Conservation (phyloP, 1,139 yeast species). For the Saccharomyces hybrid region DNA sequence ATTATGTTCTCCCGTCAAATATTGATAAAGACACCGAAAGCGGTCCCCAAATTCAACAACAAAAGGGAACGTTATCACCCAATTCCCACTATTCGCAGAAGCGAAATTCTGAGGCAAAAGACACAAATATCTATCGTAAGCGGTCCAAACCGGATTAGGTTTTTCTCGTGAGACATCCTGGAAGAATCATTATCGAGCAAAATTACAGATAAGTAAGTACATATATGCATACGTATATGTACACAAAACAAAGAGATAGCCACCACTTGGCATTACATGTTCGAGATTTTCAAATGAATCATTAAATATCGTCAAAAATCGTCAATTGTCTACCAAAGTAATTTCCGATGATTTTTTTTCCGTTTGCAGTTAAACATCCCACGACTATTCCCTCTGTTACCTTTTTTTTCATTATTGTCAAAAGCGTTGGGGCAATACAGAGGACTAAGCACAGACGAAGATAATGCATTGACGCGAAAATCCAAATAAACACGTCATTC, state of each 20-base stretch:
- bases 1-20: constrained; percentile 12
- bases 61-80: background rate
- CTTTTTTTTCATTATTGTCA: too few species aligned
- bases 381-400: too few species aligned
- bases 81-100: background rate
- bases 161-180: background rate
- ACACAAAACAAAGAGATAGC: background rate
- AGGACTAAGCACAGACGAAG: too few species aligned
- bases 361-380: too few species aligned
- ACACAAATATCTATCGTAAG: background rate
- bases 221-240: background rate
- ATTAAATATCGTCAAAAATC: too few species aligned
- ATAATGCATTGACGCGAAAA: too few species aligned
- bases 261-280: background rate
- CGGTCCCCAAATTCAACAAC: background rate
- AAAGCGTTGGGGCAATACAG: too few species aligned
- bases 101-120: background rate
- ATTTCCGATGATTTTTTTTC: too few species aligned
- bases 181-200: background rate
- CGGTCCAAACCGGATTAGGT: background rate
- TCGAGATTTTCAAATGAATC: too few species aligned
- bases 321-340: too few species aligned
- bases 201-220: background rate
- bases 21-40: background rate
- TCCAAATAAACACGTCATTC: too few species aligned